phyloP scores from a whole-genome alignment of 2,329 filamentous ascomycete genomes.

The Zymoseptoria pseudotritici region DNA sequence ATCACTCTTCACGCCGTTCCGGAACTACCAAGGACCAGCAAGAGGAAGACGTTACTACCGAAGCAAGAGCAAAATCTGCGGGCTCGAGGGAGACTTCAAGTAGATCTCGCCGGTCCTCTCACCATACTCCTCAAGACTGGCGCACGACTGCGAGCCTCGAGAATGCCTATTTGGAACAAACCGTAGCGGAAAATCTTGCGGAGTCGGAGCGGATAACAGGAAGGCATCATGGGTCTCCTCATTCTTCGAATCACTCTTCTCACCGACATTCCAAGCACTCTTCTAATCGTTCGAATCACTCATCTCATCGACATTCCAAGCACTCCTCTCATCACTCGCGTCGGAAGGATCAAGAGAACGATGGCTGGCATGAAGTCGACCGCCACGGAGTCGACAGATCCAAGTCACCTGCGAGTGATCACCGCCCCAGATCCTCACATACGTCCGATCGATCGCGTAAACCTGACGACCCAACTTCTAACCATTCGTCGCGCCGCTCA shows the following conservation, averaged over 20 bases:
- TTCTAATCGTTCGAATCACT: neutral
- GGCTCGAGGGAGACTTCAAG: neutral
- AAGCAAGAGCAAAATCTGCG: neutral
- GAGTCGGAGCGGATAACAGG: neutral
- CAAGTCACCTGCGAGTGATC: neutral
- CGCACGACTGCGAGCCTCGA: neutral
- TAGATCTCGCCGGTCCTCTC: neutral
- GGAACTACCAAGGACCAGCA: neutral
- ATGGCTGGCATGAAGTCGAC: neutral
- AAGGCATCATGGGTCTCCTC: neutral
- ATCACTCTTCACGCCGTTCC: neutral
- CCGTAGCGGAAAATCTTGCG: neutral
- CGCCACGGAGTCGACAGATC: neutral
- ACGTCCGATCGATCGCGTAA: neutral
- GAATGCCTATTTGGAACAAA: neutral
- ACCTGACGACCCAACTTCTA: neutral
- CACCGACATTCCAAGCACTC: neutral
- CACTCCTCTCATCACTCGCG: neutral
- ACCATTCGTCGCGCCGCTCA: neutral
- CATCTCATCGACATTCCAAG: too few species aligned
- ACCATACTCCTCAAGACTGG: neutral
- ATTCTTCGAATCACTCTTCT: neutral
- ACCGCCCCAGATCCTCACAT: neutral
- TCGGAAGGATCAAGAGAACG: neutral
- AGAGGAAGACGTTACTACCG: neutral